A percentile compares a stretch with the other conserved stretches of the same genome.
Conservation (phyloP, 1,284 basidiomycete species). For the Gymnopus androsaceus region DNA sequence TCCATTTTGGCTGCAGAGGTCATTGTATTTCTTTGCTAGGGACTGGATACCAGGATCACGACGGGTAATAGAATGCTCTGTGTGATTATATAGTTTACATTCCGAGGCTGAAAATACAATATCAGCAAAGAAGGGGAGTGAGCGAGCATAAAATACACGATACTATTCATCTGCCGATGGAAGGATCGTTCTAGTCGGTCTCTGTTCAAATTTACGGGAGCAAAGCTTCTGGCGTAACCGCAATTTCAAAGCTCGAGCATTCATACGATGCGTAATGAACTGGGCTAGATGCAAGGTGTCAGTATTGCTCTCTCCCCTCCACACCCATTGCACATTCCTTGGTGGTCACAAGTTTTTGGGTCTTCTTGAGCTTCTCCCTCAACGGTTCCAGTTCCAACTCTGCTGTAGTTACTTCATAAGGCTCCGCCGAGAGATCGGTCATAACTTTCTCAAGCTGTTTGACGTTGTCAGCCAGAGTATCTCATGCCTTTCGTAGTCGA, state of each 20-base stretch:
- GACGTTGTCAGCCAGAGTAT: not conserved
- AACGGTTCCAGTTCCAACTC: not conserved
- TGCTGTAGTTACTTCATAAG: not conserved
- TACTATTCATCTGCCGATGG: no score
- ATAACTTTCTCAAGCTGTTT: not conserved
- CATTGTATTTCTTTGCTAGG: no score
- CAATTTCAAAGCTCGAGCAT: not conserved
- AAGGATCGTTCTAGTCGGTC: no score
- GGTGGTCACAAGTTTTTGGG: not conserved
- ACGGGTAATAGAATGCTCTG: no score
- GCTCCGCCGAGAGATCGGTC: not conserved
- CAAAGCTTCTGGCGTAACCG: no score
- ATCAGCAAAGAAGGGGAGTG: no score
- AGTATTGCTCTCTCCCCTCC: not conserved
- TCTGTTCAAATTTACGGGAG: no score
- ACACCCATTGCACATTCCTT: not conserved
- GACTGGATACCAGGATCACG: no score
- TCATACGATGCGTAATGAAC: not conserved
- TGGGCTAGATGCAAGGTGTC: not conserved
- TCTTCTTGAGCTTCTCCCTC: not conserved
- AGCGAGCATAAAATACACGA: no score
- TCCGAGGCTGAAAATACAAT: no score
- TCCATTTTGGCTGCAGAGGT: no score
- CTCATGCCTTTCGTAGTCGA: not conserved
- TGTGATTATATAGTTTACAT: no score